These are phyloP conservation scores for Grammothele lineata DNA, from an alignment of 768 basidiomycete genomes.

Conservation along the genomic window DNA sequence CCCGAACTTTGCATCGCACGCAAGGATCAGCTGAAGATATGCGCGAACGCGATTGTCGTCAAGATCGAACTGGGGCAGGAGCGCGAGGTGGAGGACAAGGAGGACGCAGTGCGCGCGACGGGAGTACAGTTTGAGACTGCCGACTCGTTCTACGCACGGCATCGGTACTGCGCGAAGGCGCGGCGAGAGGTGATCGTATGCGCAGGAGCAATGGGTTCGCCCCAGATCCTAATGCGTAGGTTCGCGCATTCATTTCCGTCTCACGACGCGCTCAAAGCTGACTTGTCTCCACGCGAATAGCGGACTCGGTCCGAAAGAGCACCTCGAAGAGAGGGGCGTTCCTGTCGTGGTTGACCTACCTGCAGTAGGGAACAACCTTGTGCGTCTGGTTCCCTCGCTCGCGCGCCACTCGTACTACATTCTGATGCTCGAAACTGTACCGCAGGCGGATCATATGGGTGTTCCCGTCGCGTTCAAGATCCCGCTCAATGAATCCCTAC, in stretches of 20 bases:
- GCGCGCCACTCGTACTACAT: background rate
- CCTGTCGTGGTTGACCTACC: slow-evolving; percentile 18
- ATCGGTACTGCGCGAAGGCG: slow-evolving; percentile 4
- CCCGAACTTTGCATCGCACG: slow-evolving; percentile 2
- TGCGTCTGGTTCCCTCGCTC: background rate
- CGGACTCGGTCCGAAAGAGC: slow-evolving; percentile 22
- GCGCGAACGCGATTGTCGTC: slow-evolving; percentile 14
- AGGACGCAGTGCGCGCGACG: background rate
- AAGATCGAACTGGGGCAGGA: background rate
- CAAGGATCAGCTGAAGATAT: slow-evolving; percentile 15
- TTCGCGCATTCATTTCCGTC: background rate
- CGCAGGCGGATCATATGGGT: slow-evolving; percentile 25
- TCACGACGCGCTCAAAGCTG: background rate
- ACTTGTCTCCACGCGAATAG: background rate
- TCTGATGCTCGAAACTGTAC: no score
- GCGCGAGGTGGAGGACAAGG: background rate
- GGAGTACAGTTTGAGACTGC: slow-evolving; percentile 4
- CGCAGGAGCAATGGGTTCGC: slow-evolving; percentile 23
- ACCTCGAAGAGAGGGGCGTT: slow-evolving; percentile 20
- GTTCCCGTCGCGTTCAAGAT: slow-evolving; percentile 29
- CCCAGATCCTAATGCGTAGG: slow-evolving; percentile 37
- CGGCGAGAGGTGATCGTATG: slow-evolving; percentile 21
- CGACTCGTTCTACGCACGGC: background rate
- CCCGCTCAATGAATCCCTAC: slow-evolving; percentile 30
- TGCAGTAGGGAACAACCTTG: slow-evolving; percentile 24